These are phyloP conservation scores for Metschnikowia koreensis DNA, from an alignment of 805 yeast genomes.

Conservation along the genomic window DNA sequence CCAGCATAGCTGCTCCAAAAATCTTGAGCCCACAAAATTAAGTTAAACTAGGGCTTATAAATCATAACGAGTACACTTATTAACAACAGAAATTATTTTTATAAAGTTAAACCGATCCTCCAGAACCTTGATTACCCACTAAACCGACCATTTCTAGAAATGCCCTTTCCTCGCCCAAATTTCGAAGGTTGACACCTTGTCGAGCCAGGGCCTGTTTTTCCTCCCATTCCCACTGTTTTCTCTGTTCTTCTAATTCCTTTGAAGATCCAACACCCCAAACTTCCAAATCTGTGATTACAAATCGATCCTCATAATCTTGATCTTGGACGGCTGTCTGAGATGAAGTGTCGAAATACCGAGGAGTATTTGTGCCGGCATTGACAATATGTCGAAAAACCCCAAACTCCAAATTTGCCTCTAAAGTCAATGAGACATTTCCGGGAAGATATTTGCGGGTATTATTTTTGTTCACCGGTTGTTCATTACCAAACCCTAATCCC, in stretches of 20 bases:
- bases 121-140: constrained; percentile 45
- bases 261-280: constrained; percentile 91
- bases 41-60: too few relatives aligned
- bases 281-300: constrained; percentile 72
- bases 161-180: constrained; percentile 79
- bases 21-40: neutral
- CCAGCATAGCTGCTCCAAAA: too few relatives aligned
- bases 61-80: too few relatives aligned
- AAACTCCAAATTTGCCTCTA: constrained; percentile 77
- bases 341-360: constrained; percentile 28
- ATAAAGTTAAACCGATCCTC: constrained; percentile 44
- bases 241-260: constrained; percentile 74
- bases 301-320: constrained; percentile 60
- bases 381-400: constrained; percentile 75
- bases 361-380: constrained; percentile 20
- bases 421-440: constrained; percentile 76
- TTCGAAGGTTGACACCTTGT: constrained; percentile 62
- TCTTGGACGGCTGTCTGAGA: constrained; percentile 14
- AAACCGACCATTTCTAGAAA: constrained; percentile 79
- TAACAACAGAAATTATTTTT: neutral
- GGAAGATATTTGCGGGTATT: constrained; percentile 50
- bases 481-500: constrained; percentile 80
- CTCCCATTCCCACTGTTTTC: constrained; percentile 87
- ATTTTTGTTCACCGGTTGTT: constrained; percentile 57
- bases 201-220: constrained; percentile 79